Conservation (phyloP, 2,329 filamentous ascomycete species). For the Blumeria graminis region DNA sequence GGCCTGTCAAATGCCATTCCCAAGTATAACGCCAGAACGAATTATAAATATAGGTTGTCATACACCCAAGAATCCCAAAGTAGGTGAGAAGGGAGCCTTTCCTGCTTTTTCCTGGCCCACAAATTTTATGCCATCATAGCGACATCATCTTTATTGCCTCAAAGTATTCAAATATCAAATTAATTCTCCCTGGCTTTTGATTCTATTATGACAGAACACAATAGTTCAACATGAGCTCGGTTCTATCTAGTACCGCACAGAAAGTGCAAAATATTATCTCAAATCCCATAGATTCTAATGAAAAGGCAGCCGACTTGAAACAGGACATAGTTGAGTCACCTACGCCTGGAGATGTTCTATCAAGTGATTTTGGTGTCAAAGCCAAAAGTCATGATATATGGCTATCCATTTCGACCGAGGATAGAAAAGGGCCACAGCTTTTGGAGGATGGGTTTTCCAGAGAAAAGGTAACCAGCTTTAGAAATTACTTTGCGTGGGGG, state of each 20-base stretch:
- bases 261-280: conserved; percentile 5
- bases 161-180: too few species aligned
- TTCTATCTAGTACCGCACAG: background rate
- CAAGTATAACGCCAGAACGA: too few species aligned
- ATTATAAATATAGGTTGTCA: too few species aligned
- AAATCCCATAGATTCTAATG: conserved; percentile 8
- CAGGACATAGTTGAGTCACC: conserved; percentile 28
- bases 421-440: conserved; percentile 40
- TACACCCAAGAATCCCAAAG: too few species aligned
- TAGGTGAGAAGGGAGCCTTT: too few species aligned
- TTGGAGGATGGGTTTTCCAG: conserved; percentile 49
- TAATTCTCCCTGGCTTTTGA: too few species aligned
- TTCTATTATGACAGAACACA: too few species aligned
- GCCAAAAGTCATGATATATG: conserved; percentile 54
- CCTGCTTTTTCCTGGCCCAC: too few species aligned
- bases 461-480: conserved; percentile 34
- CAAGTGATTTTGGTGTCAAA: conserved; percentile 55
- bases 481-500: background rate
- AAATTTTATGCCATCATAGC: too few species aligned
- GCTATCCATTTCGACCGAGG: conserved; percentile 38
- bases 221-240: too few species aligned
- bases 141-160: too few species aligned
- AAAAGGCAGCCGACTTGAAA: conserved; percentile 11
- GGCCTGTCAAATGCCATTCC: too few species aligned
- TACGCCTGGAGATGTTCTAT: conserved; percentile 33